Base-by-base conservation (phyloP, 495 filamentous ascomycete species). In the Lichina pygmaea region DNA sequence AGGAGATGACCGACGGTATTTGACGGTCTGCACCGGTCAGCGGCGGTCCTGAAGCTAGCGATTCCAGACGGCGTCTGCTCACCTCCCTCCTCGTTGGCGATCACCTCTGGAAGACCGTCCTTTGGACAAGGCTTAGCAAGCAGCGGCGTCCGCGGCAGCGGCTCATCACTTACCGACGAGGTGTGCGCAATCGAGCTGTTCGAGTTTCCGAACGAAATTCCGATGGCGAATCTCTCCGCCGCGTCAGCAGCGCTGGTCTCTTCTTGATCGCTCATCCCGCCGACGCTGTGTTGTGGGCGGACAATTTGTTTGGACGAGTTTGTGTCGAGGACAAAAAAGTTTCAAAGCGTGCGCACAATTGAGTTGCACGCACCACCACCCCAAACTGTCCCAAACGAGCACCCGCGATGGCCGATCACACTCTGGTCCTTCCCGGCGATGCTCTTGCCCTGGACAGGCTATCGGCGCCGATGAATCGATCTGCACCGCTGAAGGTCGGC, bases 81-180 rank as follows among this genome's bases (percentile, higher is more conserved):
- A 89, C 84, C 84, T 71, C 89, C 89, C 62, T 95, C 89, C 63
- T 97, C 91, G 62, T 97, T 95, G 48, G 91, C 89, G 61, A 97
- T 95, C 54, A 97, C 86, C 58, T 93, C 84, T 50, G 84, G 77
- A 64, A 86, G 92, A 60, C 86, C 86, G 53, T 95, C 89, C 67
- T 77, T 53, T 50, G 54, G 13, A 37, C n/a, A 15, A 30, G 43
- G n/a, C 6, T 31, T 42, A 30, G 30, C 6, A 12, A 32, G 31
- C 42, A 51, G 33, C 10, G 36, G 36, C 36, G 41, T 7, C 34
- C 16, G 11, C 36, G 41, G 11, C 16, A 30, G 42, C 12, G 5
- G 12, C 2, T 6, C 38, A 24, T 33, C 30, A 60, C 73, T 47
- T 66, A 77, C 72, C 50, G 59, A 59, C 41, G 76, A 71, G 33